Base-by-base conservation (phyloP, 73 alveolate genomes). In the Tetrahymena elliotti region DNA sequence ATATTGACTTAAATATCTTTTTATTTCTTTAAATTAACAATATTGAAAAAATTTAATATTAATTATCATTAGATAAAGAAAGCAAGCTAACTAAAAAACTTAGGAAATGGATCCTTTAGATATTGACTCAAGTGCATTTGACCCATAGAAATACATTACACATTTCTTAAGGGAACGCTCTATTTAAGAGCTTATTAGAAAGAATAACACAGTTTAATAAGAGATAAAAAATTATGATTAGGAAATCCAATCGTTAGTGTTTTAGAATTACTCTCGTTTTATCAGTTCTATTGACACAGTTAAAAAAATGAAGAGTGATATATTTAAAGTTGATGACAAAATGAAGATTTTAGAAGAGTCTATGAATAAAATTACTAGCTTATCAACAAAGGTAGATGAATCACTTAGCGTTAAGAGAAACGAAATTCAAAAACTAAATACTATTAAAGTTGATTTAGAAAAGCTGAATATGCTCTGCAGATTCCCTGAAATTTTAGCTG, bases 121-220 rank as follows among this genome's bases (percentile, higher is more conserved):
- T 40, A 94, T 94, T 38, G 96, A 94, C 68, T 94, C 96, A 84
- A 31, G 83, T 39, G 93, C 47, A 22, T 94, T 94, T 94, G 96
- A 94, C 84, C 93, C 94, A 13, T 41, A 94, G 12, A 83, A 82
- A 83, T 94, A 83, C 83, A 94, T 94, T 27, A 52, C 94, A 0
- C 93, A 94, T 83, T 94, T 83, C 96, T 83, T 94, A 83, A 94
- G 83, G 15, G 93, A 83, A 27, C 96, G 93, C 53, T 83, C 94
- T 38, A 93, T 94, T 22, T 94, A 94, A 94, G 96, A 94, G 36
- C 93, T 94, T 36, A 94, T 94, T 34, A 34, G 93, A 84, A 94
- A 92, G 92, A 93, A 94, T 34, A 94, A 94, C 37, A 39, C 82
- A 3, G 33, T 93, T 8, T 37, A 93, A 93, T 39, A 36, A 38